Percentiles rank a stretch among this genome's conserved stretches.
Conservation (phyloP, 192 early-diverging fungal species). For the Entophlyctis helioformis region DNA sequence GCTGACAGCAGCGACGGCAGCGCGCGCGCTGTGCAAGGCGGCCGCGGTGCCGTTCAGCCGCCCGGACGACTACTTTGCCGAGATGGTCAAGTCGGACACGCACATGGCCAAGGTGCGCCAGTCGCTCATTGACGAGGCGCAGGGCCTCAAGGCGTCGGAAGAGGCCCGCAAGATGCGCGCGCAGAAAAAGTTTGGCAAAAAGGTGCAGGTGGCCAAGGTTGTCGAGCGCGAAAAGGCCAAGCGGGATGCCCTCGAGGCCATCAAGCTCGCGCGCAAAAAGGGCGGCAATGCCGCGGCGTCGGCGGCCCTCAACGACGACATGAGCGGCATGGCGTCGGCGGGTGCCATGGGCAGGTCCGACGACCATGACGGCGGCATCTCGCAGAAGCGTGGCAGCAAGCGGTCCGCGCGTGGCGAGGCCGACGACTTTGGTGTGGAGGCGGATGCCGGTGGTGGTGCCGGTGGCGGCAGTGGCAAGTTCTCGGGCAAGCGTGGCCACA, state of each 20-base stretch:
- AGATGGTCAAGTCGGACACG: constrained; percentile 95
- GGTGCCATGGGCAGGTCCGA: no score
- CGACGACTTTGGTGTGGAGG: constrained; percentile 61
- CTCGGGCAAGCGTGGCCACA: constrained; percentile 11
- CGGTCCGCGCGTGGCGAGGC: constrained; percentile 4
- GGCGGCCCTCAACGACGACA: constrained; percentile 13
- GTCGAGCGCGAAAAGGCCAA: constrained; percentile 79
- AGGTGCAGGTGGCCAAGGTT: constrained; percentile 88
- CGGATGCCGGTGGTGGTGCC: constrained; percentile 13
- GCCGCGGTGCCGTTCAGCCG: constrained; percentile 64
- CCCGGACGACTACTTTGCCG: constrained; percentile 94
- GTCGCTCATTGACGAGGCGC: constrained; percentile 70
- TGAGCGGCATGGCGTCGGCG: no score
- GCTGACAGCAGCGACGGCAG: constrained; percentile 59
- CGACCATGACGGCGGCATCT: no score
- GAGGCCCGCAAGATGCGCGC: constrained; percentile 78
- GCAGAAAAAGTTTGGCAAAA: constrained; percentile 93
- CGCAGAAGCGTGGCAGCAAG: no score
- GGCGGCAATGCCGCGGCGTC: constrained; percentile 42
- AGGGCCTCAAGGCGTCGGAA: constrained; percentile 67
- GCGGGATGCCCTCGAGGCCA: constrained; percentile 80
- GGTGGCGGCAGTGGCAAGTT: constrained; percentile 13
- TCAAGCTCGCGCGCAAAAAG: constrained; percentile 78
- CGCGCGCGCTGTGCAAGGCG: constrained; percentile 45
- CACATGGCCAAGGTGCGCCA: constrained; percentile 89